Conservation (phyloP, 441 rosid species). For the Sinapis alba region DNA sequence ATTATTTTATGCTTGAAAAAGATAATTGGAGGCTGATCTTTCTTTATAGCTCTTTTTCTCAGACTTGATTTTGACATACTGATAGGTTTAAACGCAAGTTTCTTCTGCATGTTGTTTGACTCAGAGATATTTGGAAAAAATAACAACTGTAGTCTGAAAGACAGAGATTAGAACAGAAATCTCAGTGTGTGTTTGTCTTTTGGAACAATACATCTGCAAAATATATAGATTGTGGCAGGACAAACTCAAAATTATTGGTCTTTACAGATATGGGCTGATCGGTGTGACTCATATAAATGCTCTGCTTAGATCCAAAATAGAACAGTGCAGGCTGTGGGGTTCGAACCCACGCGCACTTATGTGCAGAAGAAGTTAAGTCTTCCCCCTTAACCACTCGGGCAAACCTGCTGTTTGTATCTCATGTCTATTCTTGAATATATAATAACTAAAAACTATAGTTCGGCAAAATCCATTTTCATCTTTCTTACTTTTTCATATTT, state of each 20-base stretch:
- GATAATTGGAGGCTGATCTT: no score
- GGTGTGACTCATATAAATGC: background rate
- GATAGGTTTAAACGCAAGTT: no score
- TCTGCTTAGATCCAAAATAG: background rate
- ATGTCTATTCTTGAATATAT: background rate
- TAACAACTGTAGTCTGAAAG: background rate
- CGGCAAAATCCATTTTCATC: no score
- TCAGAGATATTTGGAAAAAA: no score
- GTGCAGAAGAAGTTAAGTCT: slow-evolving; percentile 97
- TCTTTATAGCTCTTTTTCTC: no score
- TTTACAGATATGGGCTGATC: background rate
- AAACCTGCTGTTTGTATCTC: slow-evolving; percentile 46
- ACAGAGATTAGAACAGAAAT: no score
- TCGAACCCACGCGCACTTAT: slow-evolving; percentile 97
- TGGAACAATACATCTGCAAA: background rate
- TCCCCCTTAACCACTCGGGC: slow-evolving; percentile 99
- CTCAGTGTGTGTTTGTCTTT: background rate
- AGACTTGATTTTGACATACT: no score
- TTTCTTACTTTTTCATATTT: no score
- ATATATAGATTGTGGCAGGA: background rate
- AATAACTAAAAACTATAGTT: no score
- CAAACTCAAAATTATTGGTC: background rate
- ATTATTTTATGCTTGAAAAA: no score
- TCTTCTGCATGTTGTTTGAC: no score
- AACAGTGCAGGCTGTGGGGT: slow-evolving; percentile 79